Percentiles rank a stretch among this genome's conserved stretches.
Conservation (phyloP, 2,329 filamentous ascomycete genomes). For the Knufia fluminis region DNA sequence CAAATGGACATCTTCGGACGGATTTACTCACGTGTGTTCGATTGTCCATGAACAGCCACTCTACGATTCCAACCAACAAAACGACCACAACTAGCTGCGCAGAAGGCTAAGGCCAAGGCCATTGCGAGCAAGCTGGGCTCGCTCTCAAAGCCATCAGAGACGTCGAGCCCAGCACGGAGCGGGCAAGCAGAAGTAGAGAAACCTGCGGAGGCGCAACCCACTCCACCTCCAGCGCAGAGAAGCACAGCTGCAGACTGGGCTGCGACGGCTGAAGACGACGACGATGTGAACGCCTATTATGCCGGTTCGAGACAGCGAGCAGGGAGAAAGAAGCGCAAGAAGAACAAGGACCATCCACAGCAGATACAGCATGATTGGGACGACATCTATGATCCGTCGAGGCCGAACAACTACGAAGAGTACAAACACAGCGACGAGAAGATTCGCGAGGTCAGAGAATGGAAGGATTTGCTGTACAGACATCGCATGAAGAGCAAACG, state of each 20-base stretch:
- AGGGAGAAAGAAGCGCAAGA: conserved; percentile 69
- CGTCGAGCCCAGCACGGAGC: conserved; percentile 18
- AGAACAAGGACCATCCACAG: conserved; percentile 50
- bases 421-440: conserved; percentile 79
- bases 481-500: conserved; percentile 48
- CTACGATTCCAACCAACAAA: conserved; percentile 82
- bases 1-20: conserved; percentile 25
- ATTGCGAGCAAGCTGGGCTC: conserved; percentile 43
- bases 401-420: conserved; percentile 75
- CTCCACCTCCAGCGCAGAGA: conserved; percentile 41
- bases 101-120: conserved; percentile 56
- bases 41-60: conserved; percentile 42
- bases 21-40: conserved; percentile 41
- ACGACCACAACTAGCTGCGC: conserved; percentile 56
- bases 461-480: conserved; percentile 72
- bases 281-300: conserved; percentile 62
- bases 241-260: conserved; percentile 74
- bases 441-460: conserved; percentile 68
- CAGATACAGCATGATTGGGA: conserved; percentile 65
- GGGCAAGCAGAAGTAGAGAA: conserved; percentile 1
- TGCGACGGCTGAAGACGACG: conserved; percentile 60
- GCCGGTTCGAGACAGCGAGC: conserved; percentile 59
- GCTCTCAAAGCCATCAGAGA: conserved; percentile 22
- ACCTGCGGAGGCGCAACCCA: conserved; percentile 8
- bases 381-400: conserved; percentile 75